Evolutionary conservation across 1,139 yeast genomes (phyloP).

Genomic region (Yamadazyma blattariae): DNA sequence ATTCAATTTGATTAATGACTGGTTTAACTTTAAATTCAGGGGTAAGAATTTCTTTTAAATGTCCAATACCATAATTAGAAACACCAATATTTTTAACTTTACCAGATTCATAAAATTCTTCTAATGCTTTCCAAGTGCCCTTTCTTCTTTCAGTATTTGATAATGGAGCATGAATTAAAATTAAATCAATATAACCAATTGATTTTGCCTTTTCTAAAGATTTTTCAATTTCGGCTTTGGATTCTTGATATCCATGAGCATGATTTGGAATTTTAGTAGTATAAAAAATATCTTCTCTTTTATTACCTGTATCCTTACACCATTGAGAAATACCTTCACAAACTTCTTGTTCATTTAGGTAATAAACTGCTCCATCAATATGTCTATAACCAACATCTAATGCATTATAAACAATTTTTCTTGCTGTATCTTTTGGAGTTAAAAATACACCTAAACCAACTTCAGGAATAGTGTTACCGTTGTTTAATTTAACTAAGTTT

Average conservation of each 20-base stretch:
- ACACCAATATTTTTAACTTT: constrained; percentile 62
- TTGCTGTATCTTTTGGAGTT: too few species aligned
- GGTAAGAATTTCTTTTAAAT: constrained; percentile 56
- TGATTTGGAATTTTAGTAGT: constrained; percentile 43
- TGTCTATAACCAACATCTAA: constrained; percentile 50
- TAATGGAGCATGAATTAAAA: constrained; percentile 60
- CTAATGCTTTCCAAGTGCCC: constrained; percentile 61
- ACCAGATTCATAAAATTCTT: constrained; percentile 59
- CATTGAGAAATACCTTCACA: constrained; percentile 54
- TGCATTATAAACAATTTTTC: constrained; percentile 50
- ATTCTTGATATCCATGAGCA: constrained; percentile 20
- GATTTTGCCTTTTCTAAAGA: constrained; percentile 28
- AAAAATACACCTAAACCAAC: too few species aligned
- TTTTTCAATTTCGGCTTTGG: constrained; percentile 25
- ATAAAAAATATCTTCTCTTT: constrained; percentile 61
- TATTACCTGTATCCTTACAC: constrained; percentile 49
- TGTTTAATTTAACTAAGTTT: too few species aligned
- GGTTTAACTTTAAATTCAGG: constrained; percentile 51
- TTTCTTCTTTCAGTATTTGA: constrained; percentile 50
- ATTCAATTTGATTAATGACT: constrained; percentile 63
- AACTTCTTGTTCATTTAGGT: constrained; percentile 56
- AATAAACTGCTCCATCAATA: constrained; percentile 60
- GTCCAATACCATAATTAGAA: constrained; percentile 64
- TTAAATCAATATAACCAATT: constrained; percentile 48
- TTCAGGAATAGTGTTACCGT: too few species aligned